Conservation (phyloP, 2,329 filamentous ascomycete genomes). For the Calonectria multiphialidica region DNA sequence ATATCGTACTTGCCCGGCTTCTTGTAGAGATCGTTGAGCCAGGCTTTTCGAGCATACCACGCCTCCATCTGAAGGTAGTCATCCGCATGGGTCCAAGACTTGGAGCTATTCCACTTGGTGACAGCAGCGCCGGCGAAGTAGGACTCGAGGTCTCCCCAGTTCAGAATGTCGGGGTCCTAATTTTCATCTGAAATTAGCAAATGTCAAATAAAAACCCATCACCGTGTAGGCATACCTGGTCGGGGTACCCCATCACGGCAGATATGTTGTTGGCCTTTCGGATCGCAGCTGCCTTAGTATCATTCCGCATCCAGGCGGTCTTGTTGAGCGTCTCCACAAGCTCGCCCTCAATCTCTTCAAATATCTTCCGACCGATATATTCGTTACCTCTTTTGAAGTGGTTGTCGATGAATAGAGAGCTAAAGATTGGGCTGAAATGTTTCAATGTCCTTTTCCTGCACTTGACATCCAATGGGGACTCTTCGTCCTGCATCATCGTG, state of each 20-base stretch:
- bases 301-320: conserved; percentile 19
- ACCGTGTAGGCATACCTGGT: conserved; percentile 5
- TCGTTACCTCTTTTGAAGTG: background rate
- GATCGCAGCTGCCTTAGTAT: background rate
- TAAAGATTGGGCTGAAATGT: conserved; percentile 26
- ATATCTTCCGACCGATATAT: background rate
- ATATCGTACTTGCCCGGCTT: conserved; percentile 7
- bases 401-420: conserved; percentile 14
- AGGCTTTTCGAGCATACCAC: conserved; percentile 17
- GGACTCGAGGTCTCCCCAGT: conserved; percentile 8
- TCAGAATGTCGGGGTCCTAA: conserved; percentile 9
- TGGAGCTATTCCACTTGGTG: background rate
- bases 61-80: conserved; percentile 31
- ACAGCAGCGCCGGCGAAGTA: conserved; percentile 23
- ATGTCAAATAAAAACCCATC: background rate
- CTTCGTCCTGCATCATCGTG: background rate
- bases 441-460: conserved; percentile 11
- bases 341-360: conserved; percentile 6
- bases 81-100: conserved; percentile 23
- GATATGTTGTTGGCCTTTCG: conserved; percentile 16
- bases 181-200: background rate
- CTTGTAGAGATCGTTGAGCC: conserved; percentile 12
- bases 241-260: conserved; percentile 12
- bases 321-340: conserved; percentile 8
- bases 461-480: background rate